Evolutionary conservation across 2,329 filamentous ascomycete species (phyloP).

Genomic region (Onygenales sp.): DNA sequence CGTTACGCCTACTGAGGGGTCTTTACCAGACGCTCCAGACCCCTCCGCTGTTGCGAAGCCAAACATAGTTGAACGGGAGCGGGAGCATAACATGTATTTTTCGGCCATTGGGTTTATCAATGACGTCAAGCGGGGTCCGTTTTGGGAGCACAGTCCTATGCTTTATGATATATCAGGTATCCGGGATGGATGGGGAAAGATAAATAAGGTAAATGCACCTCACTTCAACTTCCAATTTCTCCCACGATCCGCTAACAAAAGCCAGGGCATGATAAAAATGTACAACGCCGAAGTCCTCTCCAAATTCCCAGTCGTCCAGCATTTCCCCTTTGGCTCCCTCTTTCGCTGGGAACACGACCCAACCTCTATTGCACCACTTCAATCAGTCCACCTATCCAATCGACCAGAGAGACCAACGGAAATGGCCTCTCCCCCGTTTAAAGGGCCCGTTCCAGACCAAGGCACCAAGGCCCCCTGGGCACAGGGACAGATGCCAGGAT

Average conservation of each 20-base stretch:
- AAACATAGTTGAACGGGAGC: slow-evolving; percentile 55
- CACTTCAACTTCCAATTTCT: neutral
- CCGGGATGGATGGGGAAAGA: slow-evolving; percentile 91
- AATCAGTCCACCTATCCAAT: slow-evolving; percentile 44
- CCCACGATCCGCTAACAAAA: neutral
- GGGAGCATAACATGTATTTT: slow-evolving; percentile 76
- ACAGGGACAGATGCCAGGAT: slow-evolving; percentile 11
- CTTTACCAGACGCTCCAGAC: slow-evolving; percentile 59
- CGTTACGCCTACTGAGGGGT: slow-evolving; percentile 68
- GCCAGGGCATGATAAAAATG: slow-evolving; percentile 95
- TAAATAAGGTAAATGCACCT: slow-evolving; percentile 59
- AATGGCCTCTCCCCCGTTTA: neutral
- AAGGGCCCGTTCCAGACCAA: slow-evolving; percentile 10
- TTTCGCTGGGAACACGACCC: slow-evolving; percentile 67
- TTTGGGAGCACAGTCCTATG: slow-evolving; percentile 95
- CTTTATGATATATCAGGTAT: slow-evolving; percentile 92
- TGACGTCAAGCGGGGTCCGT: slow-evolving; percentile 90
- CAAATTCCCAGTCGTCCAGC: slow-evolving; percentile 98
- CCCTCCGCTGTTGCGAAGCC: slow-evolving; percentile 59
- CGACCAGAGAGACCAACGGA: slow-evolving; percentile 2
- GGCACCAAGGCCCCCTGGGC: slow-evolving; percentile 30
- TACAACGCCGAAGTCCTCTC: slow-evolving; percentile 92
- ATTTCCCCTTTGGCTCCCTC: slow-evolving; percentile 76
- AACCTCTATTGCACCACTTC: slow-evolving; percentile 40
- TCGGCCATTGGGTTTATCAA: slow-evolving; percentile 94